Conservation (phyloP, 2,329 filamentous ascomycete species). For the Fusarium beomiforme region DNA sequence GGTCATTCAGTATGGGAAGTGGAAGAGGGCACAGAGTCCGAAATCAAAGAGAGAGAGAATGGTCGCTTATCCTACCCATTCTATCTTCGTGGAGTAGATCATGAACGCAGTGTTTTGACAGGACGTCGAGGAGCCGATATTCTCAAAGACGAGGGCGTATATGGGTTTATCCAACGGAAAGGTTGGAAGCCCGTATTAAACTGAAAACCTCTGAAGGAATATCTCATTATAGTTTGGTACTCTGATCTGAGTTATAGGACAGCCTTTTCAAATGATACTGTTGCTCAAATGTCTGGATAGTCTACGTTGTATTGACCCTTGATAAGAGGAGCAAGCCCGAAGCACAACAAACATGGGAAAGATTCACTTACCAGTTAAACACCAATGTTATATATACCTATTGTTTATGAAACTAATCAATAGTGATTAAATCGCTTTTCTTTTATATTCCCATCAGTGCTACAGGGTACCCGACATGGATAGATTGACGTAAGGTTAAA, state of each 20-base stretch:
- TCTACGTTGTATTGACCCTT: too few relatives aligned
- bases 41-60: background rate
- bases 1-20: slow-evolving; percentile 23
- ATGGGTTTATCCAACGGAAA: slow-evolving; percentile 64
- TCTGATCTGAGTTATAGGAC: too few relatives aligned
- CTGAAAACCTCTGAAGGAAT: slow-evolving; percentile 16
- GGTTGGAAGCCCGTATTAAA: slow-evolving; percentile 65
- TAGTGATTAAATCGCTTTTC: too few relatives aligned
- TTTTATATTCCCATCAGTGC: background rate
- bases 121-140: slow-evolving; percentile 68
- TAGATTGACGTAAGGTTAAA: slow-evolving; percentile 4
- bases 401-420: too few relatives aligned
- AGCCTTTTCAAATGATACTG: too few relatives aligned
- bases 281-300: too few relatives aligned
- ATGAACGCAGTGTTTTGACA: slow-evolving; percentile 74
- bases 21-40: background rate
- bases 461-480: background rate
- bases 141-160: slow-evolving; percentile 68
- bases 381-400: too few relatives aligned
- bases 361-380: too few relatives aligned
- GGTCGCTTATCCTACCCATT: slow-evolving; percentile 63
- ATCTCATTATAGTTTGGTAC: too few relatives aligned
- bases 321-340: too few relatives aligned
- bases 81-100: slow-evolving; percentile 67
- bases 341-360: too few relatives aligned